Evolutionary conservation across 2,329 filamentous ascomycete species (phyloP).

Genomic region (Pseudogymnoascus sp.): DNA sequence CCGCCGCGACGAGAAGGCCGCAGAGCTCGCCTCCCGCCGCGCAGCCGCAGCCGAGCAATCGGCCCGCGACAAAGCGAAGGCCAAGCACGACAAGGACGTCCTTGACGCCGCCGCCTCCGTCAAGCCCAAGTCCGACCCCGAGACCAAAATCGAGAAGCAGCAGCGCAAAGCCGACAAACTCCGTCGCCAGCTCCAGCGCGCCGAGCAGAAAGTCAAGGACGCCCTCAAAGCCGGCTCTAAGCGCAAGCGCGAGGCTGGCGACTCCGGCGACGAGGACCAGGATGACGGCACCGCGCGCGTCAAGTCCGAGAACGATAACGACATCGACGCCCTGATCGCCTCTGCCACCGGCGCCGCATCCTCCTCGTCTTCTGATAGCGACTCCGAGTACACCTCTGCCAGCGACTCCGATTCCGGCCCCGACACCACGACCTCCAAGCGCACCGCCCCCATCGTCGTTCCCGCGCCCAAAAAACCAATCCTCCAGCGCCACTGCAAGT

Average conservation of each 20-base stretch:
- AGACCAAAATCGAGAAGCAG: constrained; percentile 46
- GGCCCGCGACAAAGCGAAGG: constrained; percentile 21
- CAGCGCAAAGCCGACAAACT: constrained; percentile 53
- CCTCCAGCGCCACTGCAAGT: constrained; percentile 61
- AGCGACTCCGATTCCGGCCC: constrained; percentile 52
- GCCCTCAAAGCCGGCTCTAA: constrained; percentile 48
- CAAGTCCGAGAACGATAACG: background rate
- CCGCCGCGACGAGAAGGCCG: constrained; percentile 57
- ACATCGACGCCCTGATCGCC: constrained; percentile 11
- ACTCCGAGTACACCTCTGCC: constrained; percentile 27
- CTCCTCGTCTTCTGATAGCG: constrained; percentile 18
- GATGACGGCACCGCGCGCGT: constrained; percentile 22
- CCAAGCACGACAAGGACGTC: constrained; percentile 40
- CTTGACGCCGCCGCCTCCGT: constrained; percentile 39
- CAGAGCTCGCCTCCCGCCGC: constrained; percentile 33
- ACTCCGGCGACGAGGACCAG: constrained; percentile 53
- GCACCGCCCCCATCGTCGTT: constrained; percentile 22
- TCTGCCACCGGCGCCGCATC: background rate
- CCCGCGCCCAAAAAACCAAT: constrained; percentile 51
- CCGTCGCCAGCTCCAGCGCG: constrained; percentile 58
- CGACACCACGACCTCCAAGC: constrained; percentile 48
- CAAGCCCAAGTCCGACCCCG: constrained; percentile 32
- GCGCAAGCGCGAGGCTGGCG: constrained; percentile 60
- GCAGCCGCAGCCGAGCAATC: constrained; percentile 19
- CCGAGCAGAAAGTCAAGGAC: constrained; percentile 43